These are phyloP conservation scores for Orbilia quercus DNA, from an alignment of 2,329 filamentous ascomycete genomes.

Conservation along the genomic window DNA sequence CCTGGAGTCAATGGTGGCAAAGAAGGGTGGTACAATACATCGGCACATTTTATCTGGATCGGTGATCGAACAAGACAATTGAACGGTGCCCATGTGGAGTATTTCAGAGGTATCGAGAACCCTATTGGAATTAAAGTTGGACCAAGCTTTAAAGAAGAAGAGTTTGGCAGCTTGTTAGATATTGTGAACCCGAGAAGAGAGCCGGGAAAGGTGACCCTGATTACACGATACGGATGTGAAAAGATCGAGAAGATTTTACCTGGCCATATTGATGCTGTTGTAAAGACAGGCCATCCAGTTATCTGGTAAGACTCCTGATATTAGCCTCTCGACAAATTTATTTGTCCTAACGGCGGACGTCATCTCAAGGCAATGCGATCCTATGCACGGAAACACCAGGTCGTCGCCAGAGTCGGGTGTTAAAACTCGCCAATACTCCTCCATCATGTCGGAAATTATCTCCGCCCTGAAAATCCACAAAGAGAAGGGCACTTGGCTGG, in stretches of 20 bases:
- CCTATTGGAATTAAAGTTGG: conserved; percentile 97
- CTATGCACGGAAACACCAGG: conserved; percentile 89
- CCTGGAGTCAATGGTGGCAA: conserved; percentile 65
- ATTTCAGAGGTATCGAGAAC: conserved; percentile 95
- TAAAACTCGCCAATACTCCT: conserved; percentile 91
- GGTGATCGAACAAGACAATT: conserved; percentile 95
- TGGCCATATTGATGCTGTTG: conserved; percentile 86
- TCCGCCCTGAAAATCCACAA: conserved; percentile 87
- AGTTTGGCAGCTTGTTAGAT: conserved; percentile 82
- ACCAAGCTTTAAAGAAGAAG: conserved; percentile 79
- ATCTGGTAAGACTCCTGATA: conserved; percentile 59
- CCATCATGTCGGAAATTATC: conserved; percentile 87
- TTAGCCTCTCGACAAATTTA: no score
- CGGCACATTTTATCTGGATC: conserved; percentile 97
- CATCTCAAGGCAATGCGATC: conserved; percentile 94
- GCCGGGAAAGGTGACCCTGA: conserved; percentile 92
- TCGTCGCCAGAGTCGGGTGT: conserved; percentile 77
- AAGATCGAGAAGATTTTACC: conserved; percentile 82
- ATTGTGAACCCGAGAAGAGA: conserved; percentile 85
- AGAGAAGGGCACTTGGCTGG: conserved; percentile 83
- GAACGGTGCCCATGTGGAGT: conserved; percentile 93
- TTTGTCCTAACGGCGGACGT: no score
- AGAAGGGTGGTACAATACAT: conserved; percentile 80
- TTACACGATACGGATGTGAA: conserved; percentile 88
- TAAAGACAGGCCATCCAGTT: conserved; percentile 74